phyloP scores from a whole-genome alignment of 2,329 filamentous ascomycete species.

The Fusarium sacchari region DNA sequence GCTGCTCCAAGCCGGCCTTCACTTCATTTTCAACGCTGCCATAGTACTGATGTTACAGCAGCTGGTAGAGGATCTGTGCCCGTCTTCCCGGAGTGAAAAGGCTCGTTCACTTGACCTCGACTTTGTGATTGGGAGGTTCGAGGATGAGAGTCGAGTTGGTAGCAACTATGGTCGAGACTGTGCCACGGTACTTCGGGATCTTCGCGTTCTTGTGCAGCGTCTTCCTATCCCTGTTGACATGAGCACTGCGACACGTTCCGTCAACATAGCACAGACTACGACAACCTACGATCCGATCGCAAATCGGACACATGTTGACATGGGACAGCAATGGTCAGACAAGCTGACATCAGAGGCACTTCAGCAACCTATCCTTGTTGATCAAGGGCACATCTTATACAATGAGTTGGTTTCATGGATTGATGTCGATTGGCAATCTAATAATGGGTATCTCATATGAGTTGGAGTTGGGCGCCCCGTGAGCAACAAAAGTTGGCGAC shows the following conservation, averaged over 20 bases:
- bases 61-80: conserved; percentile 50
- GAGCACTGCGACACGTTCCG: not conserved
- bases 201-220: conserved; percentile 50
- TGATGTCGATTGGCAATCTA: conserved; percentile 50
- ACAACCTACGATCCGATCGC: conserved; percentile 32
- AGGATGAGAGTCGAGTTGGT: conserved; percentile 51
- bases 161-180: conserved; percentile 54
- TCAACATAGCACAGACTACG: conserved; percentile 18
- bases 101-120: conserved; percentile 47
- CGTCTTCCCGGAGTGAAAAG: conserved; percentile 38
- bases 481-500: not conserved
- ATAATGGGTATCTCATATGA: conserved; percentile 42
- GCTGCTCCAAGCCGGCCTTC: conserved; percentile 57
- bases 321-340: conserved; percentile 35
- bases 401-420: conserved; percentile 52
- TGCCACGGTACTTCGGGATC: conserved; percentile 51
- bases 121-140: conserved; percentile 56
- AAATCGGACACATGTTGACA: conserved; percentile 34
- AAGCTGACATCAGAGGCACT: conserved; percentile 30
- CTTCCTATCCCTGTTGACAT: conserved; percentile 43
- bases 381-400: conserved; percentile 47
- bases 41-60: conserved; percentile 59
- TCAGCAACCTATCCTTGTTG: conserved; percentile 44
- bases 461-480: not conserved
- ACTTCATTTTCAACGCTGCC: conserved; percentile 62